These are phyloP conservation scores for Spathaspora sp. DNA, from an alignment of 805 yeast species.

Conservation along the genomic window DNA sequence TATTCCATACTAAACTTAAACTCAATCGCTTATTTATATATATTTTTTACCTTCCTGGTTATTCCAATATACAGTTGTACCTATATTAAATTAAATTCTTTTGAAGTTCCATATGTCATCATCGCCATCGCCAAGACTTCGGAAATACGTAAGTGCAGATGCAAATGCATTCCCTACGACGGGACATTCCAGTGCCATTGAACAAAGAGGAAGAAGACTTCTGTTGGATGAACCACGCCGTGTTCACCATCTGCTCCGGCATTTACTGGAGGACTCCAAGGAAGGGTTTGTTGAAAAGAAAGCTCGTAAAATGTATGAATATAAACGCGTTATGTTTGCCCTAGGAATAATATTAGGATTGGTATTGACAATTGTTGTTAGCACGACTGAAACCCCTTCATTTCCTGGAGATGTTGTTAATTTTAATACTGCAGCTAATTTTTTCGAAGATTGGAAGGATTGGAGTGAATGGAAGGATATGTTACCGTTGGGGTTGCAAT, in stretches of 20 bases:
- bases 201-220: neutral
- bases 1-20: too few species aligned
- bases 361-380: constrained; percentile 55
- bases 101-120: neutral
- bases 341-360: constrained; percentile 76
- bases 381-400: constrained; percentile 37
- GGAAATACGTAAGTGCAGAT: neutral
- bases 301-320: constrained; percentile 34
- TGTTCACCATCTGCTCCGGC: neutral
- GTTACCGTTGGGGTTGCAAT: constrained; percentile 63
- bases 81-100: too few species aligned
- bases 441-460: constrained; percentile 65
- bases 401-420: constrained; percentile 45
- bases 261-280: neutral
- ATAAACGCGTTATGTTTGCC: constrained; percentile 58
- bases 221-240: constrained; percentile 4
- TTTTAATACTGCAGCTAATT: constrained; percentile 57
- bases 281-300: constrained; percentile 1
- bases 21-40: neutral
- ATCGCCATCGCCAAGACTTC: neutral
- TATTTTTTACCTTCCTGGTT: neutral
- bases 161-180: neutral
- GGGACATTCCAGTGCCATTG: neutral
- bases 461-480: constrained; percentile 51
- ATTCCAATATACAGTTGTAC: neutral